phyloP scores from a whole-genome alignment of 345 rosid species.

The Iberis pinnata region DNA sequence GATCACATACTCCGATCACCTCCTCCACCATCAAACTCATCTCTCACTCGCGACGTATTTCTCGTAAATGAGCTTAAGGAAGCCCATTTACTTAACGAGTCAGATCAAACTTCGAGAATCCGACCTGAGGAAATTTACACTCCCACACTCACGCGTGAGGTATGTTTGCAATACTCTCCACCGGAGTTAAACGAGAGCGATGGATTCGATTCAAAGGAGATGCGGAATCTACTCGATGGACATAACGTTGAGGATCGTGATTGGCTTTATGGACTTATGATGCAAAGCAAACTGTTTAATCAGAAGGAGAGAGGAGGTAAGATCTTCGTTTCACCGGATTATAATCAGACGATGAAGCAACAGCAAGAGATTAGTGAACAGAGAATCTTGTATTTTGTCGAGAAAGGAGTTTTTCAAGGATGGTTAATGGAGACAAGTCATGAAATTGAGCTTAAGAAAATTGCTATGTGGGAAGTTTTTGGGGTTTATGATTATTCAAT shows the following conservation, averaged over 20 bases:
- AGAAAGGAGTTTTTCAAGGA: constrained; percentile 57
- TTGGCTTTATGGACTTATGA: constrained; percentile 65
- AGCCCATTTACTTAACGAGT: no score
- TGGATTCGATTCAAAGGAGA: constrained; percentile 50
- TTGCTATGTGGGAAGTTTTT: constrained; percentile 50
- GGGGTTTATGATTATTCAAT: constrained; percentile 66
- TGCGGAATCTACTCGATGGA: constrained; percentile 62
- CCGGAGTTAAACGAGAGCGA: constrained; percentile 54
- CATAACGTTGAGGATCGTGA: constrained; percentile 70
- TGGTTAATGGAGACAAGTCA: constrained; percentile 61
- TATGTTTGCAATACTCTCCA: constrained; percentile 53
- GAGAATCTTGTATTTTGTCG: constrained; percentile 50
- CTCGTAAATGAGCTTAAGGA: no score
- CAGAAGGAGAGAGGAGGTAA: constrained; percentile 58
- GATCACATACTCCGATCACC: constrained; percentile 47
- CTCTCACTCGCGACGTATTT: no score
- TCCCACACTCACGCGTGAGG: constrained; percentile 35
- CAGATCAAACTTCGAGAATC: no score
- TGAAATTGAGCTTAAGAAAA: constrained; percentile 52
- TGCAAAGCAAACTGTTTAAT: constrained; percentile 63
- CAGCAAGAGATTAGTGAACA: constrained; percentile 78
- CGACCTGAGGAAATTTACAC: no score
- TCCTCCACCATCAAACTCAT: constrained; percentile 3
- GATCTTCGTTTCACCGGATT: constrained; percentile 63
- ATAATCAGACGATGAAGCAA: constrained; percentile 86